Conservation (phyloP, 257 asterid genomes). For the Nicotiana paniculata region DNA sequence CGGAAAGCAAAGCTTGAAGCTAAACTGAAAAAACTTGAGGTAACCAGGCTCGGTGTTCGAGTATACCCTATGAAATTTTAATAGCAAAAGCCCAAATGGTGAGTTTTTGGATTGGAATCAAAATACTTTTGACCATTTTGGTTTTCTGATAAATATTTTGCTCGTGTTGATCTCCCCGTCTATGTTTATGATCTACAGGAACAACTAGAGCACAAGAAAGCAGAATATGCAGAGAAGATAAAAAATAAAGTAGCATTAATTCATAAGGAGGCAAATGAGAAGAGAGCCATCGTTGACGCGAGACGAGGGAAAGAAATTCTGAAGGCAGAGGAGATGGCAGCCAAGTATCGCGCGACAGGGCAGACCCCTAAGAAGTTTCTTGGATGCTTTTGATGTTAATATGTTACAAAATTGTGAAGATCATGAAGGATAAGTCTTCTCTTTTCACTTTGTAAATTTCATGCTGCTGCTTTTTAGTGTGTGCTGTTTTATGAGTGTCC, state of each 20-base stretch:
- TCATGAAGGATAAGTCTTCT: background rate
- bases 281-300: slow-evolving; percentile 57
- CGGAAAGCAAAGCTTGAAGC: slow-evolving; percentile 63
- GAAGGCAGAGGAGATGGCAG: slow-evolving; percentile 61
- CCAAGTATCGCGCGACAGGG: slow-evolving; percentile 55
- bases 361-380: slow-evolving; percentile 38
- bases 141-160: background rate
- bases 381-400: slow-evolving; percentile 48
- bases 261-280: slow-evolving; percentile 70
- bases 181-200: slow-evolving; percentile 36
- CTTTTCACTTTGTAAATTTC: slow-evolving; percentile 2
- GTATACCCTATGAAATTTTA: background rate
- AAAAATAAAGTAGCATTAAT: slow-evolving; percentile 54
- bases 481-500: slow-evolving; percentile 1
- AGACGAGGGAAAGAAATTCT: slow-evolving; percentile 49
- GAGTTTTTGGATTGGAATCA: background rate
- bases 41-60: slow-evolving; percentile 2
- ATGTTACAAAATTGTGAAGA: background rate
- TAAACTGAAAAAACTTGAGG: slow-evolving; percentile 60
- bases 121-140: background rate
- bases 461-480: background rate
- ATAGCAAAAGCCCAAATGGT: background rate
- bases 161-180: background rate
- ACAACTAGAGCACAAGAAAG: slow-evolving; percentile 59
- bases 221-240: slow-evolving; percentile 52